Percentiles rank a stretch among this genome's conserved stretches.
phyloP scores from a whole-genome alignment of 2,329 filamentous ascomycete species.

The Allantophomopsis cytisporea region DNA sequence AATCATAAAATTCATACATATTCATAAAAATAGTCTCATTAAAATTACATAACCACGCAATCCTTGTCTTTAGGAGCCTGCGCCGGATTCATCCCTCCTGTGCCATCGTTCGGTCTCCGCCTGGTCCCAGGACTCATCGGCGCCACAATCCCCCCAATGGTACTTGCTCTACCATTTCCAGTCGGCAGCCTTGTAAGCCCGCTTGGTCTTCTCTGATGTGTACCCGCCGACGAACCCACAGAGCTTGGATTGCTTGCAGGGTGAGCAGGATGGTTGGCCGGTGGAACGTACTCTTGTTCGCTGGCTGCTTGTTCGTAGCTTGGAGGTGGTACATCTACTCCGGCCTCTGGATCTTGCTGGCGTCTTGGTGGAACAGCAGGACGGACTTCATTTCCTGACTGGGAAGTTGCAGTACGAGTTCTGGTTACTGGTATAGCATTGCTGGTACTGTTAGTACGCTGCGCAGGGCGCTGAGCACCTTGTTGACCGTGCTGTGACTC shows the following conservation, averaged over 20 bases:
- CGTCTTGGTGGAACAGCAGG: conserved; percentile 15
- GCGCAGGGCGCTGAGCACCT: background rate
- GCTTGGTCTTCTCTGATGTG: background rate
- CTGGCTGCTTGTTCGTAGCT: conserved; percentile 51
- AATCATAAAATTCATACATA: background rate
- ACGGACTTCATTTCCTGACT: background rate
- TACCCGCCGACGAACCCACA: conserved; percentile 2
- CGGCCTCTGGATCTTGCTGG: conserved; percentile 19
- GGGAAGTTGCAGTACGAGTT: conserved; percentile 18
- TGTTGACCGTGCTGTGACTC: conserved; percentile 40
- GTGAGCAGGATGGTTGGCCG: conserved; percentile 27
- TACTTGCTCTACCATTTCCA: conserved; percentile 5
- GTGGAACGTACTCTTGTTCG: conserved; percentile 38
- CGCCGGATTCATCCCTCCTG: no score
- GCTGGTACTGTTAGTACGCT: conserved; percentile 4
- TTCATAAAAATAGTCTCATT: background rate
- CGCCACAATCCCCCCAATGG: no score
- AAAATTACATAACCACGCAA: conserved; percentile 32
- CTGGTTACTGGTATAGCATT: conserved; percentile 21
- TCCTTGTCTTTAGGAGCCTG: conserved; percentile 17
- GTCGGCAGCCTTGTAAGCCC: conserved; percentile 7
- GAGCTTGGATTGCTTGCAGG: conserved; percentile 14
- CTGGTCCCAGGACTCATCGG: no score
- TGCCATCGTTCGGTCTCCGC: no score
- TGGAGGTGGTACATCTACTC: conserved; percentile 43